These are phyloP conservation scores for Aspergillus luchuensis DNA, from an alignment of 2,329 filamentous ascomycete genomes.

Conservation along the genomic window DNA sequence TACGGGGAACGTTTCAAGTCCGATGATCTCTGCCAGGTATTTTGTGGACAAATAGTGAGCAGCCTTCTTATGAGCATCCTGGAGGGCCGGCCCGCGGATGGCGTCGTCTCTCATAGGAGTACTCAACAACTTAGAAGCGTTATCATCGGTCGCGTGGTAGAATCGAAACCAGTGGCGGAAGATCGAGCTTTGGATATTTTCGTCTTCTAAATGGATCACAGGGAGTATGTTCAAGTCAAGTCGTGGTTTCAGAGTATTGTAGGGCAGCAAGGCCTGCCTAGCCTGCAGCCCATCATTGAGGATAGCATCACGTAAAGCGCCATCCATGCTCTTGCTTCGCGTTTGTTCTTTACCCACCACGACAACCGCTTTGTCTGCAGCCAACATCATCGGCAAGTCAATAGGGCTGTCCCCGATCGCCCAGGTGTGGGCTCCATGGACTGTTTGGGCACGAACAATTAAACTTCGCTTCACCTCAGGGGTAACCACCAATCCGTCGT, in stretches of 20 bases:
- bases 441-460: slow-evolving; percentile 45
- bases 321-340: slow-evolving; percentile 59
- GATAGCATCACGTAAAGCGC: slow-evolving; percentile 47
- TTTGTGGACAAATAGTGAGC: slow-evolving; percentile 59
- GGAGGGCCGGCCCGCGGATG: slow-evolving; percentile 49
- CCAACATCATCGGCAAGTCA: slow-evolving; percentile 59
- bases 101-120: slow-evolving; percentile 56
- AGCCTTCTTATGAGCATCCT: slow-evolving; percentile 51
- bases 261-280: slow-evolving; percentile 53
- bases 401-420: slow-evolving; percentile 64
- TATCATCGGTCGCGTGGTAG: slow-evolving; percentile 50
- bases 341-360: slow-evolving; percentile 53
- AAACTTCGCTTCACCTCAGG: slow-evolving; percentile 53
- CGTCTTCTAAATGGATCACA: slow-evolving; percentile 36
- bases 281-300: slow-evolving; percentile 41
- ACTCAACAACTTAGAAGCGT: slow-evolving; percentile 54
- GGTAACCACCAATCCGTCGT: slow-evolving; percentile 55
- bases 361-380: slow-evolving; percentile 58
- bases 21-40: slow-evolving; percentile 49
- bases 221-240: slow-evolving; percentile 51
- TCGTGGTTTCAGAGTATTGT: slow-evolving; percentile 37
- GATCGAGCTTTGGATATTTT: slow-evolving; percentile 30
- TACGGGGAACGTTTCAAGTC: slow-evolving; percentile 53
- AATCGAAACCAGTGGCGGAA: slow-evolving; percentile 29
- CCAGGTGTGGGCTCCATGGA: slow-evolving; percentile 46